Percentiles rank a stretch among this genome's conserved stretches.
phyloP scores from a whole-genome alignment of 2,329 filamentous ascomycete species.

The Epichloe coenophiala region DNA sequence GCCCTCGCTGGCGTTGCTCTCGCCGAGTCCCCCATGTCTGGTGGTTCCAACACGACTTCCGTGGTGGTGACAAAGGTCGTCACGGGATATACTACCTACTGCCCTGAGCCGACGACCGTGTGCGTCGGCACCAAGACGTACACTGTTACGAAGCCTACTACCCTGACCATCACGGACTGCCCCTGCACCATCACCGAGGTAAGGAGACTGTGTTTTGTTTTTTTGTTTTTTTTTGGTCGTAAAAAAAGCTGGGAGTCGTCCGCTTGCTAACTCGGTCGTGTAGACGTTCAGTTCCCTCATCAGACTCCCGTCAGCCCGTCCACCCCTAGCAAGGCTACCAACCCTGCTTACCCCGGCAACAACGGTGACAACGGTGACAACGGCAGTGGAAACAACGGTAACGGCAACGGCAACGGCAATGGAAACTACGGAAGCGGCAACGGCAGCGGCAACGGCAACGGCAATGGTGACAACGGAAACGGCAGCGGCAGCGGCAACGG shows the following conservation, averaged over 20 bases:
- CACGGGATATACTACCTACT: slow-evolving; percentile 25
- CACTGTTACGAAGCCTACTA: slow-evolving; percentile 39
- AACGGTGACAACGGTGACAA: too few relatives aligned
- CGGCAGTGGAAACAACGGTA: too few relatives aligned
- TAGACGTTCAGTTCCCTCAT: slow-evolving; percentile 2
- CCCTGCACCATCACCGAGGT: slow-evolving; percentile 32
- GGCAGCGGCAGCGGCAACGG: too few relatives aligned
- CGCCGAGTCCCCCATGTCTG: neutral
- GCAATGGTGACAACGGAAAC: too few relatives aligned
- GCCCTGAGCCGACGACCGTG: slow-evolving; percentile 35
- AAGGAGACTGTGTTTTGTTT: slow-evolving; percentile 5
- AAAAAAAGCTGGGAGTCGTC: too few relatives aligned
- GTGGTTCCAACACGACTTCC: neutral
- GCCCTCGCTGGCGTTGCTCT: neutral
- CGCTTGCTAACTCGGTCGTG: neutral
- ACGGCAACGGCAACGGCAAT: too few relatives aligned
- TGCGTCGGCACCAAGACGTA: slow-evolving; percentile 37
- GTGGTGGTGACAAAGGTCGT: slow-evolving; percentile 21
- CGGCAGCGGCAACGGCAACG: too few relatives aligned
- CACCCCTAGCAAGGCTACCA: neutral
- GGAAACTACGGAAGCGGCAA: too few relatives aligned
- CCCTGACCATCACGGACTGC: slow-evolving; percentile 41
- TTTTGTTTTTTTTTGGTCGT: too few relatives aligned
- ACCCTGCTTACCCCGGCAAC: neutral
- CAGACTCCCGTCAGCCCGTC: slow-evolving; percentile 1